Evolutionary conservation across 805 yeast species (phyloP), one percentile per base, ranked within the genome.

Genomic region (Metschnikowia koreensis): DNA sequence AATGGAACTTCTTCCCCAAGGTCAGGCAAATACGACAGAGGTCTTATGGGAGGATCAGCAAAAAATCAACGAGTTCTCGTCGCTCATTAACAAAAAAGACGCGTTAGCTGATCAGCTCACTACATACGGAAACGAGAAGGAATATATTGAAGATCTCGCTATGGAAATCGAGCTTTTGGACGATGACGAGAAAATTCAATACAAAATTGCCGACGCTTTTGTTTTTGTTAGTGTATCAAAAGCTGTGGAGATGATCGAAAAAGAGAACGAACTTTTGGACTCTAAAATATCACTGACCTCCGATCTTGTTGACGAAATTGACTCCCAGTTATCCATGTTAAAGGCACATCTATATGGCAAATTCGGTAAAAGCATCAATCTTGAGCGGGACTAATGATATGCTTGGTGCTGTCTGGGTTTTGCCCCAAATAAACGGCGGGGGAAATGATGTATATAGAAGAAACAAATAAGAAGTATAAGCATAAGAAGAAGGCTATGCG

Each of bases 1-100:
- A 11, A 75, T 75, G 79, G 79, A 75, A 56, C 67, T 75, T 39
- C 68, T 82, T 50, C 86, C 87, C 2, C 76, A 77, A 57, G 86
- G 86, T 28, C 81, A 80, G 57, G 65, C 66, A 46, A 81, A 81
- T 63, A 76, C 77, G 6, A 67, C 76, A 0, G 89, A 86, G 57
- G 96, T 87, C 27, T 69, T 78, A 28, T 84, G 89, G 86, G 89
- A 81, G 52, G 98, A 93, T 66, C 99, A 93, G 71, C 84, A 87
- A 65, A 82, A 82, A 64, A 93, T 93, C 73, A 94, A 93, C 69
- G 83, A 83, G 66, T 93, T 94, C 65, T 89, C 97, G 13, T 87
- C 91, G 43, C 75, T 91, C 55, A 89, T 91, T 53, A 75, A 84
- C 57, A 82, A 85, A 54, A 84, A 86, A 58, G 90, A 88, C 57